Evolutionary conservation across 208 protist genomes (phyloP).

Genomic region (Trypanosomatidae sp.): DNA sequence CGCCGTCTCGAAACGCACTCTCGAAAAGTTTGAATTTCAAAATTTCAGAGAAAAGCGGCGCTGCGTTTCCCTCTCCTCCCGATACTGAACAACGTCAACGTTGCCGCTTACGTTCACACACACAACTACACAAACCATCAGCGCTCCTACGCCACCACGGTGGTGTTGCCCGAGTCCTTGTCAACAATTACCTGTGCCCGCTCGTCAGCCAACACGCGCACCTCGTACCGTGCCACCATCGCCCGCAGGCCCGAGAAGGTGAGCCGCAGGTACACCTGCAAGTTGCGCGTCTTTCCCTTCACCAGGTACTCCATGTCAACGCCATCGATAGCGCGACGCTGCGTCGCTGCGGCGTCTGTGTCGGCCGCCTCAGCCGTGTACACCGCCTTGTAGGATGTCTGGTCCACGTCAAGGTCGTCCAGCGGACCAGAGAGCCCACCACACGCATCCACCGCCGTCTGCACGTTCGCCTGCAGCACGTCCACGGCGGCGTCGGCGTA

Average conservation of each 20-base stretch:
- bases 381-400: constrained; percentile 26
- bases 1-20: too few relatives aligned
- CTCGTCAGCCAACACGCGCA: constrained; percentile 53
- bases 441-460: constrained; percentile 35
- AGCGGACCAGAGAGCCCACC: constrained; percentile 35
- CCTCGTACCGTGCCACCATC: constrained; percentile 55
- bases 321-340: constrained; percentile 24
- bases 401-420: constrained; percentile 19
- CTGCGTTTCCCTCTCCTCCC: too few relatives aligned
- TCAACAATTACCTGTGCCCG: constrained; percentile 62
- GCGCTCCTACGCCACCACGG: constrained; percentile 29
- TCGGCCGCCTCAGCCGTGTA: constrained; percentile 2
- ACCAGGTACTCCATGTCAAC: constrained; percentile 75
- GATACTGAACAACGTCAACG: too few relatives aligned
- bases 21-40: too few relatives aligned
- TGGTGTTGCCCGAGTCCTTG: constrained; percentile 54
- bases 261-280: constrained; percentile 63
- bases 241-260: constrained; percentile 57
- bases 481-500: constrained; percentile 30
- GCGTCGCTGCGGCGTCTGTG: background rate
- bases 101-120: background rate
- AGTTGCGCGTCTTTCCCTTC: constrained; percentile 39
- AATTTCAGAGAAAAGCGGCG: too few relatives aligned
- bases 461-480: constrained; percentile 49
- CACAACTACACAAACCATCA: background rate